A percentile compares a stretch with the other conserved stretches of the same genome.
Conservation (phyloP, 106 monocot genomes). For the Phalaenopsis aphrodite region DNA sequence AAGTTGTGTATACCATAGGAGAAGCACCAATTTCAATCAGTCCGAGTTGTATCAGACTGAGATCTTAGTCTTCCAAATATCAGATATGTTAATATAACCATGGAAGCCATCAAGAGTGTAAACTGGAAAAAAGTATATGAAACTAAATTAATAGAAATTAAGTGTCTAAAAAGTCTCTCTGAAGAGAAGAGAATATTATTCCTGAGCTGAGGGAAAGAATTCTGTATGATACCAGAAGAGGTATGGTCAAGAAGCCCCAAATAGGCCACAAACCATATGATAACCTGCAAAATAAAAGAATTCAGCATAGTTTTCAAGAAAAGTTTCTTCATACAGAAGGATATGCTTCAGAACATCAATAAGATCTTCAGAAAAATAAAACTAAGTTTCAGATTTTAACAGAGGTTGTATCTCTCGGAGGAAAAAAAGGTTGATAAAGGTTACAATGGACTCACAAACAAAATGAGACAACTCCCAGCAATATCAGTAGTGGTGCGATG, state of each 20-base stretch:
- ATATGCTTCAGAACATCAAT: no score
- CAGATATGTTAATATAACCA: constrained; percentile 17
- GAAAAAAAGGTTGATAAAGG: not conserved
- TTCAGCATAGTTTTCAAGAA: not conserved
- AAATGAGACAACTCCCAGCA: constrained; percentile 15
- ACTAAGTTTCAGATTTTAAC: not conserved
- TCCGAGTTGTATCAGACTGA: constrained; percentile 10
- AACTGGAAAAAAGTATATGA: constrained; percentile 8
- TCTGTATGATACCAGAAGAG: constrained; percentile 12
- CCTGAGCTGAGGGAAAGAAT: not conserved
- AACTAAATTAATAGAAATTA: not conserved
- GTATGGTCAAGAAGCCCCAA: constrained; percentile 16
- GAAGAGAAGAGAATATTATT: not conserved
- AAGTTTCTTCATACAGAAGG: no score
- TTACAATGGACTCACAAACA: constrained; percentile 13
- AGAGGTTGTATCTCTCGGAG: not conserved
- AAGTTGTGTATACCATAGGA: not conserved
- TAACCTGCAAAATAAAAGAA: constrained; percentile 11
- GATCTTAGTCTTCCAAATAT: constrained; percentile 9
- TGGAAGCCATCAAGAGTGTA: constrained; percentile 16
- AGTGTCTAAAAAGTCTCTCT: not conserved
- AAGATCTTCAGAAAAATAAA: no score
- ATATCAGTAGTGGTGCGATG: constrained; percentile 4
- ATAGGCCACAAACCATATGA: constrained; percentile 25
- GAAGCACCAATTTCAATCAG: constrained; percentile 11